A percentile compares a stretch with the other conserved stretches of the same genome.
Evolutionary conservation across 2,329 filamentous ascomycete species (phyloP).

Genomic region (Phaeosphaeria sp.): DNA sequence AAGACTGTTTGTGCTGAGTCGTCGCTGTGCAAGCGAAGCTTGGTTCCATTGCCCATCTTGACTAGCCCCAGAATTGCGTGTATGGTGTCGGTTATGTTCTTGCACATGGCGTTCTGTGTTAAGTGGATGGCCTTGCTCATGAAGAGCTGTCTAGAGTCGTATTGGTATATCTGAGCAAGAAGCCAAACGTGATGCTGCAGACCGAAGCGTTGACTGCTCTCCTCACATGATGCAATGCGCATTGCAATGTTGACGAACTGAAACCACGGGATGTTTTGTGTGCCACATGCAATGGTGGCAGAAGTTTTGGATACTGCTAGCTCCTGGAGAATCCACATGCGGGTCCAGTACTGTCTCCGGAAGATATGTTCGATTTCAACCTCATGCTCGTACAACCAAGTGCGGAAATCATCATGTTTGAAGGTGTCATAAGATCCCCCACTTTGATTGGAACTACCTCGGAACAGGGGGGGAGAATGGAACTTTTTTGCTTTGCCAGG

Average conservation of each 20-base stretch:
- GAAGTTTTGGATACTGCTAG: background rate
- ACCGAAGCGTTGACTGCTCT: background rate
- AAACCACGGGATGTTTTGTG: background rate
- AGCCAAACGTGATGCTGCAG: background rate
- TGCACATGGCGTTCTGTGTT: background rate
- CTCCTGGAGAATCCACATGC: background rate
- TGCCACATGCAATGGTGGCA: background rate
- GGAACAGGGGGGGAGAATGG: no score
- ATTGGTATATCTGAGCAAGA: background rate
- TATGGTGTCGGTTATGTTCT: background rate
- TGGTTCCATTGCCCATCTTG: background rate
- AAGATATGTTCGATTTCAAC: background rate
- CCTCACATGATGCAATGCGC: background rate
- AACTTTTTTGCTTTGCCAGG: no score
- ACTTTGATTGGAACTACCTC: no score
- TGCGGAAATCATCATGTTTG: background rate
- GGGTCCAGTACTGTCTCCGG: background rate
- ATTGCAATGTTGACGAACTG: background rate
- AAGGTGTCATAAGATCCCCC: background rate
- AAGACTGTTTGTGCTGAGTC: background rate
- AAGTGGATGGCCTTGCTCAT: background rate
- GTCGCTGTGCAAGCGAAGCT: background rate
- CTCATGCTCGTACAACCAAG: background rate
- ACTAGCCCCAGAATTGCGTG: background rate
- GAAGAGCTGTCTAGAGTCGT: background rate